Evolutionary conservation across 129 eudicot species (phyloP).

Genomic region (Chrysanthemum lavandulifolium): DNA sequence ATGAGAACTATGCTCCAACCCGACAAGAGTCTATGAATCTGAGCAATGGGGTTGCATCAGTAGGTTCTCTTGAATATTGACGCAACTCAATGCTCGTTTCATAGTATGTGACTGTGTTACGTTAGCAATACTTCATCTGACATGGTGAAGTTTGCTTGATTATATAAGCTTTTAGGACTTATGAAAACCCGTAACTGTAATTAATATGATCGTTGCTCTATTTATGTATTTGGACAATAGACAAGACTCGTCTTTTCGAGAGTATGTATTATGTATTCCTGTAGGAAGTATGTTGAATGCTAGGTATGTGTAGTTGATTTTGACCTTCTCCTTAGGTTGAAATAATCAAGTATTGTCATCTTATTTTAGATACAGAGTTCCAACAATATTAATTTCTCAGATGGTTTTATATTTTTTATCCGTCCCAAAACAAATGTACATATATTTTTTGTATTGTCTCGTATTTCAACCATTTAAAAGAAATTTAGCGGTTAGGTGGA

Average conservation of each 20-base stretch:
- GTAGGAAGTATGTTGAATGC: constrained; percentile 6
- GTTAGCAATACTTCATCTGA: constrained; percentile 25
- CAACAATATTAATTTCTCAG: too few species aligned
- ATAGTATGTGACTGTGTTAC: constrained; percentile 2
- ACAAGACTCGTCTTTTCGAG: constrained; percentile 6
- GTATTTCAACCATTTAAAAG: too few species aligned
- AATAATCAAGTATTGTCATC: too few species aligned
- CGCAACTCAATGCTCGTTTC: constrained; percentile 15
- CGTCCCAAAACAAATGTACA: too few species aligned
- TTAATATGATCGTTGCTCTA: constrained; percentile 30
- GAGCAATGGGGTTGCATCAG: constrained; percentile 61
- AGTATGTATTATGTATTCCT: constrained; percentile 21
- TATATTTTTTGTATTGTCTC: too few species aligned
- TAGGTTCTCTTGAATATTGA: constrained; percentile 72
- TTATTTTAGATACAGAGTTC: too few species aligned
- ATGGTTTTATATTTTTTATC: too few species aligned
- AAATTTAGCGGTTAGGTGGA: too few species aligned
- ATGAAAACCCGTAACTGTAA: constrained; percentile 33
- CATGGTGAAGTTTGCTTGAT: constrained; percentile 27
- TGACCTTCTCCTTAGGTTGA: background rate
- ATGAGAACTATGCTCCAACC: constrained; percentile 45
- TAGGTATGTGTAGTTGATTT: background rate
- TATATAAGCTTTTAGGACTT: constrained; percentile 35
- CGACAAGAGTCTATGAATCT: constrained; percentile 50
- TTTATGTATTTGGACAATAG: constrained; percentile 18